Percentiles rank a stretch among this genome's conserved stretches.
Evolutionary conservation across 257 asterid genomes (phyloP).

Genomic region (Jaltomata sinuosa): DNA sequence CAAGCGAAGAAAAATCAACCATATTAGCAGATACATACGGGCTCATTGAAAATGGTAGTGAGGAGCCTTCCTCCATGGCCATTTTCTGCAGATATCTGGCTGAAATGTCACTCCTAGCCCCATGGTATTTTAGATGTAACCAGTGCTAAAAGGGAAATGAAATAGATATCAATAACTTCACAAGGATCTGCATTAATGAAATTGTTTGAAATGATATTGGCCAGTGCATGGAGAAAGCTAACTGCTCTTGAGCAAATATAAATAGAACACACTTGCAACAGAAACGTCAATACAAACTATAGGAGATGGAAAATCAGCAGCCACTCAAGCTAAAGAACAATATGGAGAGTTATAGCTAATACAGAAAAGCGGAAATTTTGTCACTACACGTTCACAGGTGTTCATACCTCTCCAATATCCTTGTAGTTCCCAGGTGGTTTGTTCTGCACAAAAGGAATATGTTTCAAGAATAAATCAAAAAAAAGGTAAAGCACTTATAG

Average conservation of each 20-base stretch:
- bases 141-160: constrained; percentile 39
- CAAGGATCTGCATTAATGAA: background rate
- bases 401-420: constrained; percentile 43
- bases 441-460: constrained; percentile 20
- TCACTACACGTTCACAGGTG: background rate
- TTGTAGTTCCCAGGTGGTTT: constrained; percentile 22
- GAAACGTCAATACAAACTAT: background rate
- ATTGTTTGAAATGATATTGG: background rate
- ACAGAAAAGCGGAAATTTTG: background rate
- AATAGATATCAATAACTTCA: background rate
- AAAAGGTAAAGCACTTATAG: background rate
- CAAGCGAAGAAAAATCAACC: background rate
- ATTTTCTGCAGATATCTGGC: constrained; percentile 35
- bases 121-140: constrained; percentile 68
- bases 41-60: constrained; percentile 57
- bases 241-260: background rate
- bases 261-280: background rate
- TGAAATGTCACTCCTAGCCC: constrained; percentile 46
- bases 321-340: background rate
- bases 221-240: background rate
- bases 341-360: background rate
- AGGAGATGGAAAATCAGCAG: background rate
- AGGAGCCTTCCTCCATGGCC: constrained; percentile 37
- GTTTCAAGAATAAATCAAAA: background rate
- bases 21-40: constrained; percentile 32